phyloP scores from a whole-genome alignment of 768 basidiomycete species.

The Cyclocybe aegerita region DNA sequence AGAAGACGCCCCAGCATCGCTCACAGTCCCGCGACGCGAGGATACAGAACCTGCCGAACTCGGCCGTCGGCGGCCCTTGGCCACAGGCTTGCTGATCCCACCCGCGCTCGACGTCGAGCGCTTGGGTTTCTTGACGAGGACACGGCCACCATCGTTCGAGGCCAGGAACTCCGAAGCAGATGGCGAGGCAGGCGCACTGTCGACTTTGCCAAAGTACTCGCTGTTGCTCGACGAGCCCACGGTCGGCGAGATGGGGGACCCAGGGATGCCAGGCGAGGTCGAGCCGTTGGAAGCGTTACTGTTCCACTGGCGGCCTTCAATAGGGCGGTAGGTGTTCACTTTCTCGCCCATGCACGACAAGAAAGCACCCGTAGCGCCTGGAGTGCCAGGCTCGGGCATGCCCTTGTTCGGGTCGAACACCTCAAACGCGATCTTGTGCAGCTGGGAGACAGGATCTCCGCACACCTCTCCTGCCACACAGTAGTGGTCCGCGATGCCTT shows the following conservation, averaged over 20 bases:
- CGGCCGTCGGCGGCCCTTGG: conserved; percentile 67
- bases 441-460: conserved; percentile 92
- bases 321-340: conserved; percentile 86
- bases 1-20: conserved; percentile 69
- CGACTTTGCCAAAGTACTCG: conserved; percentile 65
- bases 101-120: conserved; percentile 75
- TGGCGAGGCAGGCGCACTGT: conserved; percentile 71
- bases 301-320: conserved; percentile 82
- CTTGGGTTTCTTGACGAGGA: conserved; percentile 61
- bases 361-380: conserved; percentile 79
- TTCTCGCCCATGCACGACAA: conserved; percentile 92
- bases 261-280: conserved; percentile 60
- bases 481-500: conserved; percentile 81
- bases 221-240: conserved; percentile 50
- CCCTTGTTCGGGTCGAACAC: conserved; percentile 74
- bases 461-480: conserved; percentile 84
- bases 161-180: conserved; percentile 62
- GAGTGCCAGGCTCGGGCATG: conserved; percentile 73
- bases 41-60: conserved; percentile 74
- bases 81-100: conserved; percentile 49
- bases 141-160: conserved; percentile 82
- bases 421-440: conserved; percentile 95
- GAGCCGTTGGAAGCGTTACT: conserved; percentile 39
- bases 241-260: conserved; percentile 69
- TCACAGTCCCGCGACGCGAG: conserved; percentile 65